phyloP scores from a whole-genome alignment of 73 alveolate species.

The Tetrahymena elliotti region DNA sequence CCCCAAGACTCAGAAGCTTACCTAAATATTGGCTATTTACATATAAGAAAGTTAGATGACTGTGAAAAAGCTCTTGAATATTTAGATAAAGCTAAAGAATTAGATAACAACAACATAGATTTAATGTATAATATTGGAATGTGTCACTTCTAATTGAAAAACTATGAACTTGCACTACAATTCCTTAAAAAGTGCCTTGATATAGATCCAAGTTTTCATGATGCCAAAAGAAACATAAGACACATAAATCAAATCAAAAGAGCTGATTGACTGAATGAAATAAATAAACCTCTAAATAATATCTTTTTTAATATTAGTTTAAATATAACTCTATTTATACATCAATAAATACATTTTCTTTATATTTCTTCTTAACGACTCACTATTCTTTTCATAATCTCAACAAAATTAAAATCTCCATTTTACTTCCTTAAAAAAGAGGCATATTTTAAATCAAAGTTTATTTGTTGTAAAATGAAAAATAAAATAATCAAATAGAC shows the following conservation, averaged over 20 bases:
- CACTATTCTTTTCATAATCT: too few relatives aligned
- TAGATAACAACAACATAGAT: not conserved
- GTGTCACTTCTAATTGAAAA: not conserved
- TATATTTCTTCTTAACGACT: not conserved
- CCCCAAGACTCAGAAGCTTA: not conserved
- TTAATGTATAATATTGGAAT: not conserved
- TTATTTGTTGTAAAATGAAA: too few relatives aligned
- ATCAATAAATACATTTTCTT: not conserved
- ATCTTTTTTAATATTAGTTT: not conserved
- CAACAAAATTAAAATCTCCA: too few relatives aligned
- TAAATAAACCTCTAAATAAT: not conserved
- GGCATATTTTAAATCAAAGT: too few relatives aligned
- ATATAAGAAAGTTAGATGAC: not conserved
- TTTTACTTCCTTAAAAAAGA: too few relatives aligned
- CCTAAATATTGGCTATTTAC: not conserved
- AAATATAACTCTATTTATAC: too few relatives aligned
- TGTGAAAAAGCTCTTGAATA: not conserved
- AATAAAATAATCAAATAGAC: too few relatives aligned
- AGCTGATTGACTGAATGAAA: not conserved
- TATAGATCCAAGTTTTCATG: not conserved
- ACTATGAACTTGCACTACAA: not conserved
- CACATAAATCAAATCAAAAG: not conserved
- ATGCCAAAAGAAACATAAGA: not conserved
- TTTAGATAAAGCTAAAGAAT: not conserved
- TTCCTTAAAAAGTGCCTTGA: not conserved